Evolutionary conservation across 2,329 filamentous ascomycete species (phyloP).

Genomic region (Sclerotinia glacialis): DNA sequence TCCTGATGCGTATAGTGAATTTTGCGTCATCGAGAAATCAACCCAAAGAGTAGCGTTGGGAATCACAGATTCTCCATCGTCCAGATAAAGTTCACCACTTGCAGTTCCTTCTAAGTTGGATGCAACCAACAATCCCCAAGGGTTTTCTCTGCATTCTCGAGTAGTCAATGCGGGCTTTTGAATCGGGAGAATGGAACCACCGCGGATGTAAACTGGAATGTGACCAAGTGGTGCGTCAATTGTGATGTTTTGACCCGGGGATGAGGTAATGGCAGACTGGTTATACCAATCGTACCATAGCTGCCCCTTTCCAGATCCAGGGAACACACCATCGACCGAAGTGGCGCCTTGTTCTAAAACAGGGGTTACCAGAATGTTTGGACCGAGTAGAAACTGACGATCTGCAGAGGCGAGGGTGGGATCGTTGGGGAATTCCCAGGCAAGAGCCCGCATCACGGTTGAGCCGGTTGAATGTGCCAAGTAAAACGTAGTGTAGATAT

Average conservation of each 20-base stretch:
- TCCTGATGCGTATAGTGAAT: slow-evolving; percentile 48
- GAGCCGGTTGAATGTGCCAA: slow-evolving; percentile 61
- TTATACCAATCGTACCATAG: slow-evolving; percentile 81
- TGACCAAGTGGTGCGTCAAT: slow-evolving; percentile 62
- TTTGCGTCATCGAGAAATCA: slow-evolving; percentile 46
- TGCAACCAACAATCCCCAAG: slow-evolving; percentile 66
- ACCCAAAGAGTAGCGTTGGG: slow-evolving; percentile 57
- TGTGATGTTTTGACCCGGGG: slow-evolving; percentile 55
- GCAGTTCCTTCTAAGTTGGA: slow-evolving; percentile 55
- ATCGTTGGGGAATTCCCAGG: slow-evolving; percentile 73
- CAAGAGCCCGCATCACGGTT: slow-evolving; percentile 69
- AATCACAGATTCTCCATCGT: slow-evolving; percentile 67
- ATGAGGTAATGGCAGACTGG: slow-evolving; percentile 52
- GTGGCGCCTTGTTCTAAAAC: slow-evolving; percentile 61
- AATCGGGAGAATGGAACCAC: slow-evolving; percentile 63
- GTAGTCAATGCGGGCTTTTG: slow-evolving; percentile 70
- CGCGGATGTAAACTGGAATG: slow-evolving; percentile 69
- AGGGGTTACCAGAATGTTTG: slow-evolving; percentile 63
- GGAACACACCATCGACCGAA: slow-evolving; percentile 64
- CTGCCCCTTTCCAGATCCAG: slow-evolving; percentile 57
- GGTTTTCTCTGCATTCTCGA: slow-evolving; percentile 56
- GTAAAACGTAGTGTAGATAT: slow-evolving; percentile 73
- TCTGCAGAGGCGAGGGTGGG: slow-evolving; percentile 64
- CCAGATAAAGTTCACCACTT: slow-evolving; percentile 63
- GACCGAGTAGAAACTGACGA: slow-evolving; percentile 69